Conservation (phyloP, 495 filamentous ascomycete genomes). For the Tuber calosporum region DNA sequence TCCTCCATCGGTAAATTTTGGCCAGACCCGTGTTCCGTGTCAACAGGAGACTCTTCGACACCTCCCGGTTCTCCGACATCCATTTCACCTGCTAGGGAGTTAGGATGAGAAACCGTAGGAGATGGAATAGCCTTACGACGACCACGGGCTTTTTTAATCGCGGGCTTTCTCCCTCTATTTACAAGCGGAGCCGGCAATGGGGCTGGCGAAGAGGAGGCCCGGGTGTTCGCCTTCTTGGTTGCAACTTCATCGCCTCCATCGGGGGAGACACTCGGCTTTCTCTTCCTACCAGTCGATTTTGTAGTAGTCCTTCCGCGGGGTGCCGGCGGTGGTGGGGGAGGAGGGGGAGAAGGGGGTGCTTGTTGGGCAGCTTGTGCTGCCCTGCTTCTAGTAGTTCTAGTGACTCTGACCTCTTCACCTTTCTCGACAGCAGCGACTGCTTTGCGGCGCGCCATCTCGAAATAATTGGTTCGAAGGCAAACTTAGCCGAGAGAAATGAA, state of each 20-base stretch:
- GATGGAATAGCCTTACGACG: background rate
- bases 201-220: background rate
- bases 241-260: background rate
- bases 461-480: background rate
- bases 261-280: conserved; percentile 2
- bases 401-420: background rate
- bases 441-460: background rate
- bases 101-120: background rate
- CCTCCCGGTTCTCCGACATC: background rate
- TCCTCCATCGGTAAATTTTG: background rate
- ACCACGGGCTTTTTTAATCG: background rate
- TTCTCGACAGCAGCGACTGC: background rate
- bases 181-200: background rate
- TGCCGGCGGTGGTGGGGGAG: background rate
- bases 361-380: background rate
- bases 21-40: background rate
- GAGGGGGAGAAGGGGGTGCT: background rate
- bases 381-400: background rate
- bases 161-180: background rate
- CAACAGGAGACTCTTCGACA: background rate
- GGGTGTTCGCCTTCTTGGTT: background rate
- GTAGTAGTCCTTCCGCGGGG: background rate
- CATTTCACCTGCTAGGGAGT: background rate
- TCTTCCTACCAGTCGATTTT: background rate
- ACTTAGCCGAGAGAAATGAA: background rate